Base-by-base conservation (phyloP, 2,329 filamentous ascomycete species). In the Aspergillus latus region DNA sequence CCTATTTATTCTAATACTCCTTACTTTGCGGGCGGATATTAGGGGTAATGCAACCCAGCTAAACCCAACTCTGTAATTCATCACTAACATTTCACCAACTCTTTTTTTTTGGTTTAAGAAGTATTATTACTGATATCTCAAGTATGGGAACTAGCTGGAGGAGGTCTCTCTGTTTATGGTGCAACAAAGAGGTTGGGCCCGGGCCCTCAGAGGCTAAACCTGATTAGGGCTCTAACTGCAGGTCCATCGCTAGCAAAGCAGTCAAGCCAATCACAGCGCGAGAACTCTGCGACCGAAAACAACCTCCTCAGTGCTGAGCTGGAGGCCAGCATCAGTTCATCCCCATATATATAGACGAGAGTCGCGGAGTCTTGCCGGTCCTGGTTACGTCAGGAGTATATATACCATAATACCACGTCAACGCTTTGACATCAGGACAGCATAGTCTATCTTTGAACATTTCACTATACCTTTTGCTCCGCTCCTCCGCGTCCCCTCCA, bases 241-340 rank as follows among this genome's bases (percentile, higher is more conserved):
- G 55, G 55, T 53, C 55, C 55, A 53, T 47, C 44, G 55, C 42
- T 45, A 40, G 55, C 45, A 53, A 45, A 32, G 44, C 7, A 37
- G 37, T 29, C 39, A 10, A 16, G 21, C 55, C 49, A 57, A 57
- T 57, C 30, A 53, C 44, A 28, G 9, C n/a, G 10, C 7, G 13
- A 6, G n/a, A n/a, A 36, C 13, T 53, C 16, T 37, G 43, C 50
- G 50, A 53, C 50, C 50, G 50, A 53, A 52, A 53, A 46, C 42
- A 53, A 53, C 50, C 15, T 52, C 30, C 15, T 21, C 42, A 49
- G 29, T 49, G 15, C 32, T n/a, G 45, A 39, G 16, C 29, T n/a
- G 21, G 30, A 47, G 30, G 30, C 10, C 15, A 28, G 42, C 16
- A 16, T 13, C 42, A 13, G 45, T 34, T 21, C 5, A 13, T 47